A percentile compares a stretch with the other conserved stretches of the same genome.
Evolutionary conservation across 768 basidiomycete genomes (phyloP).

Genomic region (Russula foetens): DNA sequence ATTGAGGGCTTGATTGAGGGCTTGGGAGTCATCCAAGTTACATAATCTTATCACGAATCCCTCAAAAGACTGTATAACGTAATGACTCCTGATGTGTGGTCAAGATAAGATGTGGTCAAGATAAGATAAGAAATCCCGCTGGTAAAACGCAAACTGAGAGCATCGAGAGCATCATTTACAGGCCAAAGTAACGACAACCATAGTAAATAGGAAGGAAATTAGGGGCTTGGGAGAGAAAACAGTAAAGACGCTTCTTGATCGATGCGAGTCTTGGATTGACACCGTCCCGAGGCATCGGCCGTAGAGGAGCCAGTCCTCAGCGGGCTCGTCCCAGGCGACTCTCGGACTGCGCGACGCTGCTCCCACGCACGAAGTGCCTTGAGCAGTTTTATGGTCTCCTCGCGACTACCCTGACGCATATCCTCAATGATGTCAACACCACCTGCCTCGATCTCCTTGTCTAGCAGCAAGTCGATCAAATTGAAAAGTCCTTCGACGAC

Average conservation of each 20-base stretch:
- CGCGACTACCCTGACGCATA: slow-evolving; percentile 68
- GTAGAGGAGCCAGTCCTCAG: slow-evolving; percentile 23
- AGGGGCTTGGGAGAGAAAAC: no score
- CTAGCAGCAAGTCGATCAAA: slow-evolving; percentile 86
- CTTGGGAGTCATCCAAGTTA: no score
- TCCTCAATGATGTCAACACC: slow-evolving; percentile 93
- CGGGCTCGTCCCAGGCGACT: slow-evolving; percentile 35
- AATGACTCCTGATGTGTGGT: not conserved
- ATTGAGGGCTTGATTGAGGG: not conserved
- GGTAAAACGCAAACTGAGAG: no score
- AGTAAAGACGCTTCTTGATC: no score
- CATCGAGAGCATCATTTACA: no score
- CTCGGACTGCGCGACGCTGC: slow-evolving; percentile 47
- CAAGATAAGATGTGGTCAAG: no score
- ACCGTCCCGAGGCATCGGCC: not conserved
- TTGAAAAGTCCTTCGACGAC: slow-evolving; percentile 82
- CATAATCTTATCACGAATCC: no score
- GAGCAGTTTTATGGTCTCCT: slow-evolving; percentile 74
- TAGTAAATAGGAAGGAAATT: no score
- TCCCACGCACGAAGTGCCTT: slow-evolving; percentile 73
- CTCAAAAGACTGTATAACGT: not conserved
- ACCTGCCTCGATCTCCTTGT: slow-evolving; percentile 85
- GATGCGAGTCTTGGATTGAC: no score
- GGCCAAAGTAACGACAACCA: no score
- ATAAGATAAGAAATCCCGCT: no score